Base-by-base conservation (phyloP, 768 basidiomycete genomes). In the Phylloporus sp. region DNA sequence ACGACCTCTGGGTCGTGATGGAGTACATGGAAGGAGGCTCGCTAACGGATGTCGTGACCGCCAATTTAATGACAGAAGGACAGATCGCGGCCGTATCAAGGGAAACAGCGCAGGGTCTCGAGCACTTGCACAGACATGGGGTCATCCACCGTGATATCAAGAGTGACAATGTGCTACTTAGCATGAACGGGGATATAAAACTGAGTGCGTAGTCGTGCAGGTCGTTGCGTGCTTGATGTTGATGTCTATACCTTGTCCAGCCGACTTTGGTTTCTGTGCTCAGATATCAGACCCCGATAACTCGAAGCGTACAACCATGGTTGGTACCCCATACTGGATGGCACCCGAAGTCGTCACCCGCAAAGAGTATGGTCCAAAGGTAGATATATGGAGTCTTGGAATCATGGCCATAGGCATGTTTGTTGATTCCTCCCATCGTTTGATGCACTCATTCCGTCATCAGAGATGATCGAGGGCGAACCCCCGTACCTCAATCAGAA, bases 71-170 rank as follows among this genome's bases (percentile, higher is more conserved):
- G 94, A 94, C 89, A 0, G 97, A 98, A 69, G 97, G 95, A 2
- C 97, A 98, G 74, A 98, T 99, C 56, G 94, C 97, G 0, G 97
- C 95, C 4, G 97, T 98, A 28, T 90, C 86, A 39, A 76, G 92
- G 67, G 97, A 98, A 74, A 92, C 89, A 2, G 81, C 86, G 11
- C 92, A 97, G 66, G 97, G 97, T 5, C 72, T 99, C 32, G 85
- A 95, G 69, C 97, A 99, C 71, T 73, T 99, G 34, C 97, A 99
- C 66, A 79, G 87, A 49, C 94, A 98, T 61, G 93, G 93, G 28
- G 95, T 99, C 60, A 99, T 99, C 54, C 97, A 99, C 70, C 85
- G 97, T 50, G 97, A 99, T 64, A 98, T 99, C 77, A 98, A 99
- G 85, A 91, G 88, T 56, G 97, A 98, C 72, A 98, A 97, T 69